These are phyloP conservation scores for Termitomyces sp. DNA, from an alignment of 768 basidiomycete genomes.

Conservation along the genomic window DNA sequence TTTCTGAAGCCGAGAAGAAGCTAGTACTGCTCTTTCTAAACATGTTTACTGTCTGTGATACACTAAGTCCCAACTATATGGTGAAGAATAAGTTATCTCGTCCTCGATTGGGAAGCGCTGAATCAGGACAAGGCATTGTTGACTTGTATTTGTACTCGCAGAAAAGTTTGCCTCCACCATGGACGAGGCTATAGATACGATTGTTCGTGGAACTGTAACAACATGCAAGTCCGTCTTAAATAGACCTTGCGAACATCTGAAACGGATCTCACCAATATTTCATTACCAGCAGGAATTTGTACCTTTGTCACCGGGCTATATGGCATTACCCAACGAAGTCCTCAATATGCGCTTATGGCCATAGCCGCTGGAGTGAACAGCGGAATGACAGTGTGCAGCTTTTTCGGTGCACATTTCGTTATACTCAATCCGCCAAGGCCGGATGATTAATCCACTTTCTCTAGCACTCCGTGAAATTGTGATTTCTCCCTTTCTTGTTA, in stretches of 20 bases:
- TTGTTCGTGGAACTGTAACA: constrained; percentile 52
- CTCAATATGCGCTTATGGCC: constrained; percentile 41
- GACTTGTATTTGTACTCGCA: constrained; percentile 3
- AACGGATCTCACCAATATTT: constrained; percentile 18
- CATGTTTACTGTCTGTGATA: too few species aligned
- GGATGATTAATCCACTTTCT: neutral
- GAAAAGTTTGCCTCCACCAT: constrained; percentile 14
- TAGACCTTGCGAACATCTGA: constrained; percentile 13
- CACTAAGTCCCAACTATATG: too few species aligned
- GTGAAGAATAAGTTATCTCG: too few species aligned
- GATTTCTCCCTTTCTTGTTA: constrained; percentile 57
- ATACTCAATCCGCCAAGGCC: neutral
- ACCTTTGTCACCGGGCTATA: constrained; percentile 42
- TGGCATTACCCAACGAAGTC: constrained; percentile 40
- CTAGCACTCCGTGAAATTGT: constrained; percentile 72
- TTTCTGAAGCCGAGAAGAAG: too few species aligned
- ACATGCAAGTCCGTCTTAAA: constrained; percentile 77
- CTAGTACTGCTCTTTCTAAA: too few species aligned
- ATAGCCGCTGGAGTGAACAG: constrained; percentile 65
- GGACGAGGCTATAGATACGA: constrained; percentile 30
- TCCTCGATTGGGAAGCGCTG: too few species aligned
- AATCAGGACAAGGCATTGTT: constrained; percentile 1
- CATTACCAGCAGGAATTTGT: constrained; percentile 47
- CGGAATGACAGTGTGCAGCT: constrained; percentile 62
- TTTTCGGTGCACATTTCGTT: constrained; percentile 58